Evolutionary conservation across 257 asterid genomes (phyloP).

Genomic region (Striga asiatica): DNA sequence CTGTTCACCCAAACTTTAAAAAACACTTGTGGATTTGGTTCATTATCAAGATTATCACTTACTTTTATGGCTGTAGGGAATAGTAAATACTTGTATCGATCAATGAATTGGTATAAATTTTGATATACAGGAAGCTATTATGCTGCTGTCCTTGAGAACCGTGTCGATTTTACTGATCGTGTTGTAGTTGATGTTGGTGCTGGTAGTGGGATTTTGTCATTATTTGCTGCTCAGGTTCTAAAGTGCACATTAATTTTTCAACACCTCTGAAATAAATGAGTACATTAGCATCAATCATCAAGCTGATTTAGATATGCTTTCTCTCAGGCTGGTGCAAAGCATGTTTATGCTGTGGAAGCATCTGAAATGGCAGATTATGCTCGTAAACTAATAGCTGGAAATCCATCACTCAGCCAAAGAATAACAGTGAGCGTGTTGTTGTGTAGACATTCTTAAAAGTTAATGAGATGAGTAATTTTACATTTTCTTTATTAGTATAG

Average conservation of each 20-base stretch:
- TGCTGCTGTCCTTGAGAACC: constrained; percentile 97
- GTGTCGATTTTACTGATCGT: constrained; percentile 63
- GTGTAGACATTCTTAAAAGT: constrained; percentile 5
- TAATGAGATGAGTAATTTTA: constrained; percentile 3
- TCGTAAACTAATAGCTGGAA: constrained; percentile 75
- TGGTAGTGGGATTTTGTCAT: constrained; percentile 97
- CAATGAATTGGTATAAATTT: constrained; percentile 16
- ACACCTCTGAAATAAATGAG: constrained; percentile 5
- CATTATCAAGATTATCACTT: not conserved
- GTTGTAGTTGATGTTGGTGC: constrained; percentile 99
- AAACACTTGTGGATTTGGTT: constrained; percentile 7
- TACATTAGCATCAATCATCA: constrained; percentile 12
- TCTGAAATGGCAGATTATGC: constrained; percentile 99
- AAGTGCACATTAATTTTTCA: constrained; percentile 2
- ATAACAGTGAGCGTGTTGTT: constrained; percentile 61
- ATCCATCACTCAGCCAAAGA: constrained; percentile 59
- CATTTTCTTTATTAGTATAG: constrained; percentile 3
- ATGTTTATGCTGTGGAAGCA: constrained; percentile 98
- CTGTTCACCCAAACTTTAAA: not conserved
- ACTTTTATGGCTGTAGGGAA: not conserved
- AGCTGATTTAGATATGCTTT: constrained; percentile 15
- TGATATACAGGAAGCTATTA: constrained; percentile 73
- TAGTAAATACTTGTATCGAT: constrained; percentile 8
- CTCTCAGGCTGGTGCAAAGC: constrained; percentile 89
- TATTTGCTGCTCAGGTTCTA: constrained; percentile 98